Conservation (phyloP, 768 basidiomycete genomes). For the Paxillus involutus region DNA sequence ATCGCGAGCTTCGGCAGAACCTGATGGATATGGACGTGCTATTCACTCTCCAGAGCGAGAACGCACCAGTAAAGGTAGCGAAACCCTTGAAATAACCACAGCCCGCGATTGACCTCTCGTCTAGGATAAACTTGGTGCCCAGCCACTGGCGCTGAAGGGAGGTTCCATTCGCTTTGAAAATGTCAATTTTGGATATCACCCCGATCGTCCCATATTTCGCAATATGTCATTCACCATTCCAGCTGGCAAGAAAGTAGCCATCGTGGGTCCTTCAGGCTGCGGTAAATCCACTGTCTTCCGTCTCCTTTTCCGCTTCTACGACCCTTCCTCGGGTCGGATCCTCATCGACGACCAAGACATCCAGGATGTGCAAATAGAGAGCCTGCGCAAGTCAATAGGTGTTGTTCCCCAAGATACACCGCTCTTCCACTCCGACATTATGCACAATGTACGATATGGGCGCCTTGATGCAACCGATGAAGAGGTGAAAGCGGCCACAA, state of each 20-base stretch:
- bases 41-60: conserved; percentile 85
- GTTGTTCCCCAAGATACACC: conserved; percentile 99
- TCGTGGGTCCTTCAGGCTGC: conserved; percentile 96
- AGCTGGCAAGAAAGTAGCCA: conserved; percentile 94
- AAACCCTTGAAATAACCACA: not conserved
- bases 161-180: conserved; percentile 93
- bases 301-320: conserved; percentile 92
- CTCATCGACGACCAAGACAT: conserved; percentile 88
- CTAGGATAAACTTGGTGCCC: conserved; percentile 70
- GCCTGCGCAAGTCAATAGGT: conserved; percentile 74
- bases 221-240: conserved; percentile 88
- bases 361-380: conserved; percentile 64
- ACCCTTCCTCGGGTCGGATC: conserved; percentile 79
- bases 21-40: conserved; percentile 96
- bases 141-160: conserved; percentile 67
- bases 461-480: conserved; percentile 84
- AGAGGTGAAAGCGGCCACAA: conserved; percentile 81
- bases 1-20: conserved; percentile 95
- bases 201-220: conserved; percentile 89
- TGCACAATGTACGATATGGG: conserved; percentile 96
- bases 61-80: conserved; percentile 62
- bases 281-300: conserved; percentile 98
- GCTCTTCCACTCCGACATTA: conserved; percentile 91
- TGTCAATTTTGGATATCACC: conserved; percentile 88
- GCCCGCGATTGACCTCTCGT: not conserved